Base-by-base conservation (phyloP, 192 early-diverging fungal genomes). In the Coemansia sp. region DNA sequence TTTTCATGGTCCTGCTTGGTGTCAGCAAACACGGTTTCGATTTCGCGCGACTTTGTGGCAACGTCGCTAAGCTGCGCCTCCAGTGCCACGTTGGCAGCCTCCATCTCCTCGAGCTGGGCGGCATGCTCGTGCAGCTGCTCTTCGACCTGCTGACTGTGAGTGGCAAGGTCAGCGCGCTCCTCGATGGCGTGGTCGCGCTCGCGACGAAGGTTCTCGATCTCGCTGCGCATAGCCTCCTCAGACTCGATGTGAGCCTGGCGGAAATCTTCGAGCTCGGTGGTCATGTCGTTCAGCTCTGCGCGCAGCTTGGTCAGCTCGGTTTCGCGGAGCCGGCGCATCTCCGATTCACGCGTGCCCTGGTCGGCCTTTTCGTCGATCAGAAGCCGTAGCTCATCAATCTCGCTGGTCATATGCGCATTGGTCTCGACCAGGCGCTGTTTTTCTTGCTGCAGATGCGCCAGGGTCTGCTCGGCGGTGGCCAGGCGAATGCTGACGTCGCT, bases 401-500 rank as follows among this genome's bases (percentile, higher is more conserved):
- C 88, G 34, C 63, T 59, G 66, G 78, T 78, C 45, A 89, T 69
- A 11, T 82, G 85, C 53, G 70, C 55, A 32, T 71, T 71, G 15
- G 67, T 66, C 34, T 78, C 76, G 8, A 48, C 43, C 32, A 83
- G 72, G 5, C 75, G 75, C 62, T 74, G 71, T 59, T 72, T 77
- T 61, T 83, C 80, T 32, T 74, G 68, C 64, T 72, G 76, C 59
- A 48, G 22, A 28, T 72, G 70, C 41, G 72, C 66, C 53, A 83
- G 68, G 14, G 68, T 61, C 67, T 77, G 75, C 72, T 83, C 80
- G 2, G 89, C 71, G 0, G 87, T 68, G 39, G 87, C 88, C 32
- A 93, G 84, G 66, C 90, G 88, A 38, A 87, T 82, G 74, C 84
- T 81, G 36, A 87, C 66, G 67, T 87, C 78, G 33, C 85, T 81